Percentiles rank a stretch among this genome's conserved stretches.
phyloP scores from a whole-genome alignment of 2,329 filamentous ascomycete species.

The Fusarium oxysporum region DNA sequence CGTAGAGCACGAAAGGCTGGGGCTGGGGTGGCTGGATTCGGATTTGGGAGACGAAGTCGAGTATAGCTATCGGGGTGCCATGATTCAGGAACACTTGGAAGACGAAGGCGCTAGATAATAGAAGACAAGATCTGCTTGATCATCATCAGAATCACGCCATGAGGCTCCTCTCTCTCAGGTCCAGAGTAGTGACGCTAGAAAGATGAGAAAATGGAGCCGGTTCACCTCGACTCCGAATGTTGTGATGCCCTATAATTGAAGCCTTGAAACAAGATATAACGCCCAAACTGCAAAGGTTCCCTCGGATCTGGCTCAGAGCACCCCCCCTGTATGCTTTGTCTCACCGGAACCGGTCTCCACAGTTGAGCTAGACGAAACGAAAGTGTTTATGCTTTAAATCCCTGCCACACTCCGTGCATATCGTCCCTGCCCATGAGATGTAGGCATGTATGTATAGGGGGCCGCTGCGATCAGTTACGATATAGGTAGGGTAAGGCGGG shows the following conservation, averaged over 20 bases:
- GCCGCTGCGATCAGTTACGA: constrained; percentile 25
- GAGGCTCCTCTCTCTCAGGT: constrained; percentile 28
- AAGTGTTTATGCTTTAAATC: constrained; percentile 33
- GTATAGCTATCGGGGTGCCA: constrained; percentile 15
- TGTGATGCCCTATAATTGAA: constrained; percentile 34
- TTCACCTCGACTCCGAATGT: constrained; percentile 1
- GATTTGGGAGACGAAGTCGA: background rate
- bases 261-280: constrained; percentile 33
- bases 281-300: constrained; percentile 33
- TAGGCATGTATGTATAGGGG: constrained; percentile 9
- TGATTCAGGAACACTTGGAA: constrained; percentile 25
- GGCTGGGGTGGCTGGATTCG: background rate
- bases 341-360: constrained; percentile 39
- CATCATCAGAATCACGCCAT: constrained; percentile 39
- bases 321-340: constrained; percentile 32
- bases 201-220: constrained; percentile 28
- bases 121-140: constrained; percentile 39
- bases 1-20: constrained; percentile 11
- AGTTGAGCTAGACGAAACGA: constrained; percentile 39
- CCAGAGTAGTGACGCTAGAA: constrained; percentile 23
- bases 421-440: constrained; percentile 23
- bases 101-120: constrained; percentile 33
- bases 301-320: constrained; percentile 30
- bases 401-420: constrained; percentile 29
- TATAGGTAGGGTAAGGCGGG: constrained; percentile 34